A percentile compares a stretch with the other conserved stretches of the same genome.
These are phyloP conservation scores for Aschersonia sp. DNA, from an alignment of 2,329 filamentous ascomycete genomes.

Conservation along the genomic window DNA sequence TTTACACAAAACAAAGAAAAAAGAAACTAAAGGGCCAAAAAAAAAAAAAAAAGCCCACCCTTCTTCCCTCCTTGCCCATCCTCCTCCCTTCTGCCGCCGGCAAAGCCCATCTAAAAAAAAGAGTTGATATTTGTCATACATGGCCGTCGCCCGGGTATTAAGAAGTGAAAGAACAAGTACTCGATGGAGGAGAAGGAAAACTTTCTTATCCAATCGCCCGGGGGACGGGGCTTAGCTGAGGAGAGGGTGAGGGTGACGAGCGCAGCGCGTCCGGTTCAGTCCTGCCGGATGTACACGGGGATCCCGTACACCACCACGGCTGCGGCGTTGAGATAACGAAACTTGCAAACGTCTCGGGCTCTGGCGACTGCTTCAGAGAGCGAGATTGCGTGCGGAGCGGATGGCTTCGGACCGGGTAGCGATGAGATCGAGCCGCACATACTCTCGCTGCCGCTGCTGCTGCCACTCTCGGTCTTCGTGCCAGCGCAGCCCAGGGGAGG, in stretches of 20 bases:
- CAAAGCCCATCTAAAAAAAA: neutral
- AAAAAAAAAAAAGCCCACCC: too few relatives aligned
- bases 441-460: neutral
- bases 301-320: constrained; percentile 91
- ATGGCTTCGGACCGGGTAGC: neutral
- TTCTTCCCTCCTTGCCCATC: too few relatives aligned
- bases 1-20: too few relatives aligned
- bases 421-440: neutral
- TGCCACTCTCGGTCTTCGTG: constrained; percentile 1
- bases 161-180: neutral
- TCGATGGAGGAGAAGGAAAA: neutral
- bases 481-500: neutral
- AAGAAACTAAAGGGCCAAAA: too few relatives aligned
- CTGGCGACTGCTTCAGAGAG: constrained; percentile 70
- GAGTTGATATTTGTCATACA: neutral
- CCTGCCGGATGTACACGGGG: constrained; percentile 59
- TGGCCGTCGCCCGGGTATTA: neutral
- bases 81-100: too few relatives aligned
- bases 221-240: neutral
- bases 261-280: too few relatives aligned
- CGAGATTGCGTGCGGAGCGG: constrained; percentile 18
- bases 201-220: neutral
- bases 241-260: too few relatives aligned
- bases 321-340: constrained; percentile 85
- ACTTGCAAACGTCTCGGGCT: constrained; percentile 64